phyloP scores from a whole-genome alignment of 1,284 basidiomycete genomes.

The Cryptococcus sp. region DNA sequence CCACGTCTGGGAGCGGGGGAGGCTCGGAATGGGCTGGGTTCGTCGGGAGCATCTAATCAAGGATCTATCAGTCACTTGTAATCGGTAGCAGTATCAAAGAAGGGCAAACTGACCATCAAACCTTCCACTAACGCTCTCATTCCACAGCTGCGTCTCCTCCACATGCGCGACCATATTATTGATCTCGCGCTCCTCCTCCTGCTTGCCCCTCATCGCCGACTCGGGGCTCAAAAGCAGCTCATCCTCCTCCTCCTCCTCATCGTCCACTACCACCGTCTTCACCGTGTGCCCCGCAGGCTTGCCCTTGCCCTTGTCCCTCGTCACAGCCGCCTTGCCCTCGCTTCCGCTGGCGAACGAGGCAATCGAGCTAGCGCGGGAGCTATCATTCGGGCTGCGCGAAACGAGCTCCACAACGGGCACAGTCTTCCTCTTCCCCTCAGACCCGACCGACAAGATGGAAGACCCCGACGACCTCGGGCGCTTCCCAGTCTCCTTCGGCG shows the following conservation, averaged over 20 bases:
- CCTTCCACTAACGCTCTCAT: constrained; percentile 20
- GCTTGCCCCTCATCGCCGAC: constrained; percentile 17
- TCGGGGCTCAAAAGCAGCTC: constrained; percentile 31
- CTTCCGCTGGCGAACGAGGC: no score
- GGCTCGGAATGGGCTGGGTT: constrained; percentile 1
- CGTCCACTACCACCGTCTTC: not conserved
- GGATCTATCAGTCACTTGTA: not conserved
- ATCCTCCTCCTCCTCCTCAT: constrained; percentile 27
- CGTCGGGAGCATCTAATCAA: constrained; percentile 10
- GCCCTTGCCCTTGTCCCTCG: not conserved
- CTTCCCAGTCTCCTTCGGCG: not conserved
- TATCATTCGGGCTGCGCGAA: not conserved
- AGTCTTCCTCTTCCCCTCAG: not conserved
- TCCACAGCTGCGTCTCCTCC: not conserved
- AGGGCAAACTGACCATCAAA: constrained; percentile 22
- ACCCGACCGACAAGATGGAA: constrained; percentile 1
- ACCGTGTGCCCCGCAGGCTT: not conserved
- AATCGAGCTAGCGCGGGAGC: no score
- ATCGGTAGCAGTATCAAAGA: not conserved
- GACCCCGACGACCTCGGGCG: not conserved
- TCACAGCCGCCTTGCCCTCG: no score
- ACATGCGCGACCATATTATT: not conserved
- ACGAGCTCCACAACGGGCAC: constrained; percentile 7
- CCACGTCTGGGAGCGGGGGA: not conserved
- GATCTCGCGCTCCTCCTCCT: constrained; percentile 24